Evolutionary conservation across 1,284 basidiomycete species (phyloP), one percentile per base, ranked within the genome.

Genomic region (Leccinum angustisporum): DNA sequence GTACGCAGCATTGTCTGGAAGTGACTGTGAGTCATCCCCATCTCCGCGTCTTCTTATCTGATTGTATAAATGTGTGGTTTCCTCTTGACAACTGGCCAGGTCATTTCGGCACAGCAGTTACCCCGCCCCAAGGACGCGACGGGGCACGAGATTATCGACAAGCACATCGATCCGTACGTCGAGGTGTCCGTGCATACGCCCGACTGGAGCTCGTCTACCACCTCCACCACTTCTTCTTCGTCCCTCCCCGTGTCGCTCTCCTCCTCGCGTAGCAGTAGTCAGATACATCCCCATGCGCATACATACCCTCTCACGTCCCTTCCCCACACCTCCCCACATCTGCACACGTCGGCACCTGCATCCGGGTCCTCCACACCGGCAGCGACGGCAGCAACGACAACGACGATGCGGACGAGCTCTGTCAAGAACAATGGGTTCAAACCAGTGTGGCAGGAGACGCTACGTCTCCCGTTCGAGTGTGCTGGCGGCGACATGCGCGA

Each of bases 31-130:
- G 78, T 65, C 30, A 8, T 7, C 27, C 6, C 27, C 8, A 8
- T 34, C 4, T 10, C 25, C 4, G 50, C 13, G 16, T 13, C 27
- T 55, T 51, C 13, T 14, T 8, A 27, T 46, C 38, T 11, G 61
- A 21, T 40, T 27, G 18, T 38, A 53, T 67, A 27, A 69, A 3
- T 40, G 55, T 8, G 40, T 53, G 34, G 1, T 51, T 34, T 50
- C 43, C 3, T 38, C 59, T 61, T 52, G 63, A 53, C 66, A 16
- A 5, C 36, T 13, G 18, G 4, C 13, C 46, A 90, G 84, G 81
- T 98, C 68, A 90, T 99, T 64, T 98, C 96, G 3, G 97, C 93
- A 1, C 96, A 98, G 75, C 94, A 97, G 70, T 84, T 98, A 0
- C 96, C 95, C 0, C 81, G 88, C 0, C 86, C 86, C 2, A 87